Conservation (phyloP, 2,329 filamentous ascomycete species). For the Aureobasidium subglaciale region DNA sequence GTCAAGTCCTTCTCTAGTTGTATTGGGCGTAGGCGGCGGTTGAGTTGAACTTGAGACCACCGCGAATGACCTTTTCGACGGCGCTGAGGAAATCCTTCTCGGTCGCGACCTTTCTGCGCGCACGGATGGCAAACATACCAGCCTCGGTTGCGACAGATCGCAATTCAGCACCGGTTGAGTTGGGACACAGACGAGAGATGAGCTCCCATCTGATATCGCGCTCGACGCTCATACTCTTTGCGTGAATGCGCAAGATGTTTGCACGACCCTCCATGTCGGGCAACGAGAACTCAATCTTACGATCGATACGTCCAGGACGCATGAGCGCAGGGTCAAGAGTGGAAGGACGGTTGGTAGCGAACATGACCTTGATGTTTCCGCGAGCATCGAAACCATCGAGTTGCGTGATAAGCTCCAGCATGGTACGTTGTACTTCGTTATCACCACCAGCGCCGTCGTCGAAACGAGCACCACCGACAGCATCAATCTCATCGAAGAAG, state of each 20-base stretch:
- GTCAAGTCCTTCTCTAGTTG: slow-evolving; percentile 56
- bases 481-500: slow-evolving; percentile 98
- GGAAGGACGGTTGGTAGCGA: slow-evolving; percentile 92
- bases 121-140: slow-evolving; percentile 96
- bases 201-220: slow-evolving; percentile 98
- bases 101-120: slow-evolving; percentile 90
- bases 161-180: slow-evolving; percentile 92
- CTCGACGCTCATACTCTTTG: slow-evolving; percentile 99
- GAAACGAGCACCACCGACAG: slow-evolving; percentile 90
- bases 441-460: slow-evolving; percentile 95
- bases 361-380: slow-evolving; percentile 99
- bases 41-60: slow-evolving; percentile 98
- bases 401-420: slow-evolving; percentile 96
- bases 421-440: slow-evolving; percentile 95
- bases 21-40: slow-evolving; percentile 98
- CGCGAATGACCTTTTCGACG: slow-evolving; percentile 99
- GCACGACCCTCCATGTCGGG: slow-evolving; percentile 95
- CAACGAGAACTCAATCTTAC: slow-evolving; percentile 97
- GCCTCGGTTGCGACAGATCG: slow-evolving; percentile 96
- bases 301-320: slow-evolving; percentile 93
- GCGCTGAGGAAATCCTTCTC: slow-evolving; percentile 98
- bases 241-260: slow-evolving; percentile 96
- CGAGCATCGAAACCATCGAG: slow-evolving; percentile 92
- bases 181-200: slow-evolving; percentile 93
- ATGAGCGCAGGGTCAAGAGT: slow-evolving; percentile 95